These are phyloP conservation scores for Albifimbria verrucaria DNA, from an alignment of 2,329 filamentous ascomycete species.

Conservation along the genomic window DNA sequence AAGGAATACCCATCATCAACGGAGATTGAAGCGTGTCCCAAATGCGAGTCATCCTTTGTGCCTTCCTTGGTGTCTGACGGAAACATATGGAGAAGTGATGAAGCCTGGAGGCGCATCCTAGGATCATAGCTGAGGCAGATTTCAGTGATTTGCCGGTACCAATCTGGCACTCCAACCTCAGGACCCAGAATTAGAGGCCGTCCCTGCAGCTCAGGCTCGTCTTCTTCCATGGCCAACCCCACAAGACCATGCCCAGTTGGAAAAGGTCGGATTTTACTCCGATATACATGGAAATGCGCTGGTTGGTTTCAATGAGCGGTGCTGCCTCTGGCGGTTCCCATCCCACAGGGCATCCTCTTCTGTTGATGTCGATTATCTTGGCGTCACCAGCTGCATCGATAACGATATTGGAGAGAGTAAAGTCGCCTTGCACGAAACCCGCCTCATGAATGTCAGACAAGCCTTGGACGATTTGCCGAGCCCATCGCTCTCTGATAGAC, in stretches of 20 bases:
- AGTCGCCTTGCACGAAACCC: constrained; percentile 95
- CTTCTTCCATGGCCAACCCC: constrained; percentile 85
- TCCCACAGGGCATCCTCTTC: constrained; percentile 91
- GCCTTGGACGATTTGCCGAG: constrained; percentile 83
- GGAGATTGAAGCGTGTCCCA: constrained; percentile 30
- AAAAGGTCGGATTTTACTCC: constrained; percentile 96
- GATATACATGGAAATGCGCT: constrained; percentile 94
- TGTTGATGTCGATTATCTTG: constrained; percentile 98
- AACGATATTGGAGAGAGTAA: constrained; percentile 95
- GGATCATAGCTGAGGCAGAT: constrained; percentile 76
- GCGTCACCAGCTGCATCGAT: constrained; percentile 81
- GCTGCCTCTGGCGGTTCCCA: constrained; percentile 96
- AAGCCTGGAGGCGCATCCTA: constrained; percentile 68
- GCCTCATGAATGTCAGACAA: constrained; percentile 91
- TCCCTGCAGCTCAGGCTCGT: constrained; percentile 80
- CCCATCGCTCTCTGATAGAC: constrained; percentile 79
- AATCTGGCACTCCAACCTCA: constrained; percentile 66
- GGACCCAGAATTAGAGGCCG: constrained; percentile 63
- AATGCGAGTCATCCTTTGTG: constrained; percentile 9
- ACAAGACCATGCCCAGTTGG: constrained; percentile 95
- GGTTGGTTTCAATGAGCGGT: constrained; percentile 78
- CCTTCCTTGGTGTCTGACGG: constrained; percentile 36
- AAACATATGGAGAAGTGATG: constrained; percentile 67
- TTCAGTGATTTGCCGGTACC: constrained; percentile 73
- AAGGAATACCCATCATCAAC: constrained; percentile 37